phyloP scores from a whole-genome alignment of 1,139 yeast species.

The Torulaspora globosa region DNA sequence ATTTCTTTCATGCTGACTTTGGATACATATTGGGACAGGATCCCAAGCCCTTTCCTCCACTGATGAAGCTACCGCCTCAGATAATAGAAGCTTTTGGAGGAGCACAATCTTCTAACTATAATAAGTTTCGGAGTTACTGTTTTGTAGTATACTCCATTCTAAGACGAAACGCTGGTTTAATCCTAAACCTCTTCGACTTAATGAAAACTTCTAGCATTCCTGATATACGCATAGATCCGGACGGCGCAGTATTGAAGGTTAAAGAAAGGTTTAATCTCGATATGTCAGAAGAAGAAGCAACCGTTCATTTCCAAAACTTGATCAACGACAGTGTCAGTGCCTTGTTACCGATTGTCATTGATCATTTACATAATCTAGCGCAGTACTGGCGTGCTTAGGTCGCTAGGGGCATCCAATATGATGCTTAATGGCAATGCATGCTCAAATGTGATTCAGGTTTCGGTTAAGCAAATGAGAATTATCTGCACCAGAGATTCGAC shows the following conservation, averaged over 20 bases:
- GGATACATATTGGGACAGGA: slow-evolving; percentile 95
- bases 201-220: slow-evolving; percentile 96
- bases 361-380: slow-evolving; percentile 88
- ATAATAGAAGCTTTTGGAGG: slow-evolving; percentile 99
- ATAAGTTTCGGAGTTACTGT: slow-evolving; percentile 84
- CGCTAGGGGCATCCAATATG: not conserved
- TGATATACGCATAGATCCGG: slow-evolving; percentile 70
- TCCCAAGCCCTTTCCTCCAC: slow-evolving; percentile 97
- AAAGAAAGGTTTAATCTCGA: slow-evolving; percentile 92
- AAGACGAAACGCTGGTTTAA: slow-evolving; percentile 83
- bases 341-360: slow-evolving; percentile 88
- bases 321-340: slow-evolving; percentile 95
- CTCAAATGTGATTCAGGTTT: not conserved
- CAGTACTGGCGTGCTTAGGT: slow-evolving; percentile 90
- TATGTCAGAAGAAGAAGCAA: slow-evolving; percentile 93
- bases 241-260: slow-evolving; percentile 78
- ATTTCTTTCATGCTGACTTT: slow-evolving; percentile 94
- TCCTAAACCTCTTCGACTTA: slow-evolving; percentile 82
- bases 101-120: slow-evolving; percentile 74
- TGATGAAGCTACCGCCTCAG: slow-evolving; percentile 96
- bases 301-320: slow-evolving; percentile 85
- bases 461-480: no score
- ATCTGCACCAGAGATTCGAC: no score
- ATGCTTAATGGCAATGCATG: no score
- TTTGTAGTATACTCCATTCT: slow-evolving; percentile 90